These are phyloP conservation scores for Lachnellula occidentalis DNA, from an alignment of 2,329 filamentous ascomycete species.

Conservation along the genomic window DNA sequence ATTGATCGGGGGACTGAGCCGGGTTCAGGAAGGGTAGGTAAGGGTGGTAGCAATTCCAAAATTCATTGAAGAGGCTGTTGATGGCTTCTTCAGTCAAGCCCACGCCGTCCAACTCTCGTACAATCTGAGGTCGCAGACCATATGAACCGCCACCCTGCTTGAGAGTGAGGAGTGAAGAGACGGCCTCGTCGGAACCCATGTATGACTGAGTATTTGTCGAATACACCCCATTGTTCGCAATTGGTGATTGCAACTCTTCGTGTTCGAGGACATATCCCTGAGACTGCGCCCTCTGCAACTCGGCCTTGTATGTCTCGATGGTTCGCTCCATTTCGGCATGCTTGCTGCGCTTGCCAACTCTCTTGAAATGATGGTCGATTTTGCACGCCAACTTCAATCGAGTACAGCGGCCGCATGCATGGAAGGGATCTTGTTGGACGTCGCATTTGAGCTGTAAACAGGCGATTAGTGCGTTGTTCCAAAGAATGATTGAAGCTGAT, in stretches of 20 bases:
- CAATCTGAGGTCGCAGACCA: constrained; percentile 22
- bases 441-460: constrained; percentile 69
- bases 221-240: constrained; percentile 48
- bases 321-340: constrained; percentile 85
- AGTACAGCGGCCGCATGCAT: constrained; percentile 69
- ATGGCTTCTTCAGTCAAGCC: constrained; percentile 60
- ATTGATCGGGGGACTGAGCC: constrained; percentile 62
- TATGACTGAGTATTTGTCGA: constrained; percentile 55
- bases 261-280: constrained; percentile 52
- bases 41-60: constrained; percentile 70
- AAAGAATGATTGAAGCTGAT: constrained; percentile 11
- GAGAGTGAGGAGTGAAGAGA: constrained; percentile 60
- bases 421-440: constrained; percentile 75
- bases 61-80: constrained; percentile 64
- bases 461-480: neutral
- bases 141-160: constrained; percentile 59
- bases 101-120: constrained; percentile 50
- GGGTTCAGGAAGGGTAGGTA: constrained; percentile 72
- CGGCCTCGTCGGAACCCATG: constrained; percentile 64
- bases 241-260: constrained; percentile 54
- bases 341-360: constrained; percentile 73
- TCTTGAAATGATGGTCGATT: constrained; percentile 84
- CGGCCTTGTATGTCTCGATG: constrained; percentile 62
- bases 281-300: constrained; percentile 52
- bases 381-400: constrained; percentile 78